phyloP scores from a whole-genome alignment of 2,329 filamentous ascomycete genomes.

The Hypocrella siamensis region DNA sequence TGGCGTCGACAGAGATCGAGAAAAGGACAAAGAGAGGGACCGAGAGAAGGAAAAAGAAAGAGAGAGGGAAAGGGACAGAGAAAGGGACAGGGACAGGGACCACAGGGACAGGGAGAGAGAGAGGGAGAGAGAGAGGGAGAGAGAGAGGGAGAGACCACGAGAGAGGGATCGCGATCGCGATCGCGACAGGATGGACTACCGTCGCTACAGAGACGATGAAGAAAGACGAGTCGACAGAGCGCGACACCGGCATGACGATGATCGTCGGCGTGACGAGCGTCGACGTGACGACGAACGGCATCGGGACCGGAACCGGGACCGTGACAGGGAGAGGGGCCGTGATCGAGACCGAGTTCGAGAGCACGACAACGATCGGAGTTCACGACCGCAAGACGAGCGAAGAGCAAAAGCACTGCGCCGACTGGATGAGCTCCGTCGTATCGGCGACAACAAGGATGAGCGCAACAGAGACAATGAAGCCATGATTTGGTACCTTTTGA shows the following conservation, averaged over 20 bases:
- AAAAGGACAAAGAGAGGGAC: background rate
- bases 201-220: slow-evolving; percentile 11
- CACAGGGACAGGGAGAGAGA: background rate
- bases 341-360: slow-evolving; percentile 9
- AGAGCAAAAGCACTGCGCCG: slow-evolving; percentile 23
- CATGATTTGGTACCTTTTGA: slow-evolving; percentile 33
- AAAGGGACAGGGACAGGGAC: background rate
- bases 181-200: slow-evolving; percentile 2
- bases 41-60: background rate
- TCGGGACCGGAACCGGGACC: slow-evolving; percentile 9
- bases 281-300: slow-evolving; percentile 11
- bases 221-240: slow-evolving; percentile 15
- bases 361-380: slow-evolving; percentile 10
- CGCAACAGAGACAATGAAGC: slow-evolving; percentile 28
- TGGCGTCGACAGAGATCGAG: slow-evolving; percentile 20
- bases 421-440: slow-evolving; percentile 26
- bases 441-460: slow-evolving; percentile 34
- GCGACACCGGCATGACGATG: slow-evolving; percentile 17
- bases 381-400: slow-evolving; percentile 22
- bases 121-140: background rate
- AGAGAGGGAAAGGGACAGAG: background rate
- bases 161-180: slow-evolving; percentile 2
- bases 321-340: slow-evolving; percentile 10
- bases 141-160: slow-evolving; percentile 5
- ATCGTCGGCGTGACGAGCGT: slow-evolving; percentile 10